These are phyloP conservation scores for Meredithiella fracta DNA, from an alignment of 2,329 filamentous ascomycete genomes.

Conservation along the genomic window DNA sequence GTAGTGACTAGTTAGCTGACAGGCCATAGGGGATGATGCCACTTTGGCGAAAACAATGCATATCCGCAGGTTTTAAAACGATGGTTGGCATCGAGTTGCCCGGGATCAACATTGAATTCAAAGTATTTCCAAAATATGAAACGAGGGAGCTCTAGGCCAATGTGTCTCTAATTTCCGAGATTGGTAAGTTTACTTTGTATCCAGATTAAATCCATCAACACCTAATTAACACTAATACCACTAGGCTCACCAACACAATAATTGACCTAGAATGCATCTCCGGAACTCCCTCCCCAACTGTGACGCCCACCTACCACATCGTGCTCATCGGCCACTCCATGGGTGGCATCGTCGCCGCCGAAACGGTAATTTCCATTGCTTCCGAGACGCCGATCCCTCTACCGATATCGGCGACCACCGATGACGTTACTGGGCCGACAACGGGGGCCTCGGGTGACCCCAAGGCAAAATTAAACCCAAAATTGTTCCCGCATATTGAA, in stretches of 20 bases:
- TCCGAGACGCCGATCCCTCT: constrained; percentile 35
- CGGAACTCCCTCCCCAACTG: constrained; percentile 62
- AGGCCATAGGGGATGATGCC: constrained; percentile 52
- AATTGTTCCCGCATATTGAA: constrained; percentile 81
- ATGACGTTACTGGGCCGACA: constrained; percentile 2
- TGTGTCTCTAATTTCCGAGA: constrained; percentile 59
- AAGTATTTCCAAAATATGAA: constrained; percentile 69
- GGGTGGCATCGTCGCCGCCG: constrained; percentile 88
- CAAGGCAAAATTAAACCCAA: constrained; percentile 34
- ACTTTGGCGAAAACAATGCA: constrained; percentile 51
- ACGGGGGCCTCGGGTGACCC: constrained; percentile 16
- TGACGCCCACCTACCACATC: constrained; percentile 70
- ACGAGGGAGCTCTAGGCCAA: constrained; percentile 61
- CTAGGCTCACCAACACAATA: constrained; percentile 72
- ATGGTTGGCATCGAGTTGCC: constrained; percentile 50
- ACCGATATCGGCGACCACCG: constrained; percentile 25
- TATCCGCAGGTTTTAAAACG: constrained; percentile 54
- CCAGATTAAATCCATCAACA: neutral
- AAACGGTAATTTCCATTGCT: constrained; percentile 60
- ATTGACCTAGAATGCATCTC: constrained; percentile 86
- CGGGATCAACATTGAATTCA: constrained; percentile 46
- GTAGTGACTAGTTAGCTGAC: no score
- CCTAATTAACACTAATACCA: neutral
- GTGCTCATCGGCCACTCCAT: constrained; percentile 77
- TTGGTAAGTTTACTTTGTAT: constrained; percentile 35